These are phyloP conservation scores for Torulaspora microellipsoides DNA, from an alignment of 805 yeast species.

Conservation along the genomic window DNA sequence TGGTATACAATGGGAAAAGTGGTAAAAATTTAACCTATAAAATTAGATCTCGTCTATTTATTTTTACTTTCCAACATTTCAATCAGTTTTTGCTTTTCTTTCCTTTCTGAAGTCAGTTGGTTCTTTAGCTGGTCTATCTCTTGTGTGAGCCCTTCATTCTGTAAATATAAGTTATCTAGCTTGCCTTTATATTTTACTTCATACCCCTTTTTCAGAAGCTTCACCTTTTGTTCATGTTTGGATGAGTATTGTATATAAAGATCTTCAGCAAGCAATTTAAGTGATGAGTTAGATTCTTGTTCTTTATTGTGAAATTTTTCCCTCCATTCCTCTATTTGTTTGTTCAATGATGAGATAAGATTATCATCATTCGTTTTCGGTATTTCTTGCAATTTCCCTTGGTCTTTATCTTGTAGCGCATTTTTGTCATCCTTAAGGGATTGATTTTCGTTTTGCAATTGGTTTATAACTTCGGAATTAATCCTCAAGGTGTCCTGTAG, in stretches of 20 bases:
- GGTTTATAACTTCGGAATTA: constrained; percentile 28
- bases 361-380: constrained; percentile 17
- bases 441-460: constrained; percentile 28
- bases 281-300: constrained; percentile 46
- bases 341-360: constrained; percentile 15
- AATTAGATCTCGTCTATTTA: no score
- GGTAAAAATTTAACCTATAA: no score
- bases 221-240: constrained; percentile 71
- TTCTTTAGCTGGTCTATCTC: constrained; percentile 50
- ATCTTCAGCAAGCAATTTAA: constrained; percentile 63
- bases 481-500: constrained; percentile 30
- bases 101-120: constrained; percentile 46
- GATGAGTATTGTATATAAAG: constrained; percentile 69
- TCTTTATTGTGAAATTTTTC: constrained; percentile 40
- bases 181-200: constrained; percentile 49
- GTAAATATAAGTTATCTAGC: constrained; percentile 39
- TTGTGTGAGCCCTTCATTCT: constrained; percentile 43
- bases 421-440: constrained; percentile 23
- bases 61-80: constrained; percentile 41
- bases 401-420: constrained; percentile 17
- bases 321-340: constrained; percentile 29
- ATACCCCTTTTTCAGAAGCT: constrained; percentile 53
- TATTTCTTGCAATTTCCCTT: neutral
- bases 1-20: no score
- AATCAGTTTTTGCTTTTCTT: constrained; percentile 55